These are phyloP conservation scores for Xylaria sp. DNA, from an alignment of 2,329 filamentous ascomycete species.

Conservation along the genomic window DNA sequence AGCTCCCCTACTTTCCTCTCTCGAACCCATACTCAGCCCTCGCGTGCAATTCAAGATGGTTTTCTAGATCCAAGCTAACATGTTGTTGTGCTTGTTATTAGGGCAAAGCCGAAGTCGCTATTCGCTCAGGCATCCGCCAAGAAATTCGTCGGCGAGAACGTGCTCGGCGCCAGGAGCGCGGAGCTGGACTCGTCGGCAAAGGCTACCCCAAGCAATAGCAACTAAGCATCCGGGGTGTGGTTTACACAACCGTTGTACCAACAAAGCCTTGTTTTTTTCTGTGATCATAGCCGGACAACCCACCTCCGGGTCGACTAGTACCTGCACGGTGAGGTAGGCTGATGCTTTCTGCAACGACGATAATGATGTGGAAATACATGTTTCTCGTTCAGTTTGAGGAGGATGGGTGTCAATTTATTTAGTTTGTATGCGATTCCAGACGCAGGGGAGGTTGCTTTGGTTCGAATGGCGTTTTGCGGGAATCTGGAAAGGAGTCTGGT, in stretches of 20 bases:
- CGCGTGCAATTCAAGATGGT: background rate
- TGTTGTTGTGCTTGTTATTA: conserved; percentile 38
- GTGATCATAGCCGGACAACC: too few species aligned
- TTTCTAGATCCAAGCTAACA: conserved; percentile 8
- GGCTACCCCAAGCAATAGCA: background rate
- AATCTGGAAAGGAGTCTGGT: conserved; percentile 15
- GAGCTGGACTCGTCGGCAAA: conserved; percentile 12
- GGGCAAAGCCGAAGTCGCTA: conserved; percentile 70
- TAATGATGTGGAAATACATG: background rate
- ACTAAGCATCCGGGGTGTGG: too few species aligned
- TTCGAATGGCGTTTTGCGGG: conserved; percentile 34
- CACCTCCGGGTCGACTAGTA: too few species aligned
- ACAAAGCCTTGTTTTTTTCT: conserved; percentile 19
- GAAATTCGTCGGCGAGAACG: conserved; percentile 59
- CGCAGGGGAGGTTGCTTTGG: background rate
- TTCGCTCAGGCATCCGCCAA: conserved; percentile 70
- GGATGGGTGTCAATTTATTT: background rate
- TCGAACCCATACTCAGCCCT: background rate
- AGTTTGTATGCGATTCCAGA: conserved; percentile 12
- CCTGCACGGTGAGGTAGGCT: too few species aligned
- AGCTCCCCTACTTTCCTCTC: background rate
- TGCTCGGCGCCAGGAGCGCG: conserved; percentile 44
- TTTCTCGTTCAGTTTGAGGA: background rate
- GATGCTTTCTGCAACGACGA: background rate
- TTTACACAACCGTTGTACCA: conserved; percentile 21